Evolutionary conservation across 345 rosid species (phyloP), one percentile per base, ranked within the genome.

Genomic region (Camelina hispida): DNA sequence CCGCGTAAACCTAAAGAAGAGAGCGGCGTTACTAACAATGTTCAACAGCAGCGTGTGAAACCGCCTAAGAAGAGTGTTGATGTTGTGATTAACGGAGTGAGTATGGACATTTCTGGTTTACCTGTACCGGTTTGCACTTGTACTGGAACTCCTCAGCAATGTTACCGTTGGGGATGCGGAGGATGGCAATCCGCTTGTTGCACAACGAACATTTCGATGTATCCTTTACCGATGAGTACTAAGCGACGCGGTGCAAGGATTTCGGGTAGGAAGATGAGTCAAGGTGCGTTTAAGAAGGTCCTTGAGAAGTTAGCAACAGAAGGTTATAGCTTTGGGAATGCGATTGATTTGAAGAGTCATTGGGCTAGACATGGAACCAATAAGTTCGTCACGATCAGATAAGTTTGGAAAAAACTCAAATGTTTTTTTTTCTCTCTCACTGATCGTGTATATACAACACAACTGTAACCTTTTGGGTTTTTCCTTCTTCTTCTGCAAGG

Each of bases 181-280:
- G 98, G 98, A 47, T 93, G 97, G 98, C 98, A 93, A 79, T 93
- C 97, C 0, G 97, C 98, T 15, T 93, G 98, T 64, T 93, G 98
- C 63, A 93, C 98, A 2, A 91, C 96, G 0, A 89, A 86, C 78
- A 85, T 93, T 2, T 93, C 97, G 2, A 83, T 89, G 84, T 86
- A 93, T 75, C 98, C 98, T 11, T 75, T 93, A 79, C 98, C 97
- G 5, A 91, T 91, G 96, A 89, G 96, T 84, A 89, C 91, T 34
- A 93, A 93, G 63, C 72, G 94, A 12, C 90, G 94, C 1, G 96
- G 96, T 7, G 96, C 97, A 0, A 88, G 98, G 79, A 91, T 93
- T 51, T 94, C 97, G 8, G 98, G 98, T 4, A 84, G 98, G 84
- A 93, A 93, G 80, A 93, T 93, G 97, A 91, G 98, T 46, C 92